Evolutionary conservation across 2,329 filamentous ascomycete genomes (phyloP).

Genomic region (Phyllosticta ampelicida): DNA sequence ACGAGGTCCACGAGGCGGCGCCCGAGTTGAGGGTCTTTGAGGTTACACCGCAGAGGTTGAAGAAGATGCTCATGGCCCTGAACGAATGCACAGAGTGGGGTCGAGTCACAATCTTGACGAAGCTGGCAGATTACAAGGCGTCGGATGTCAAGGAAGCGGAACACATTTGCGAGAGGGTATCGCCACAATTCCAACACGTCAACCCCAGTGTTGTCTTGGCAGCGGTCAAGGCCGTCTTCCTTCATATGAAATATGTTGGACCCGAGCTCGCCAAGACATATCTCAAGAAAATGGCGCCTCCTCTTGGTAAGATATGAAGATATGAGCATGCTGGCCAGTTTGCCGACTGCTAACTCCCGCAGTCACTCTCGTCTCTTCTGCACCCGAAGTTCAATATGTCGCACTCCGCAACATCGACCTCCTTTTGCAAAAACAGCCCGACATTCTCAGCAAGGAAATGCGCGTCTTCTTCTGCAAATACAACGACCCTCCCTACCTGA

Average conservation of each 20-base stretch:
- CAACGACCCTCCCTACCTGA: conserved; percentile 95
- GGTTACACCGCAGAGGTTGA: conserved; percentile 71
- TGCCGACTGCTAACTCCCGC: conserved; percentile 17
- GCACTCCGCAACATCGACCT: conserved; percentile 93
- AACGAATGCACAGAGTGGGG: conserved; percentile 99
- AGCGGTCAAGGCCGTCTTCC: conserved; percentile 95
- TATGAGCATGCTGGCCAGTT: neutral
- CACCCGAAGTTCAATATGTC: conserved; percentile 95
- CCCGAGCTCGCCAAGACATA: conserved; percentile 73
- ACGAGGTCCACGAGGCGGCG: conserved; percentile 81
- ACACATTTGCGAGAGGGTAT: conserved; percentile 93
- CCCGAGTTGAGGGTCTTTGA: conserved; percentile 82
- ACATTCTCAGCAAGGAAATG: conserved; percentile 94
- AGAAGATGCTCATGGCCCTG: conserved; percentile 91
- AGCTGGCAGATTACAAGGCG: conserved; percentile 77
- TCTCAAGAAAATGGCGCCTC: conserved; percentile 97
- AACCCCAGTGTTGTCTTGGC: conserved; percentile 94
- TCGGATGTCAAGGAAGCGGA: conserved; percentile 90
- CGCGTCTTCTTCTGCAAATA: conserved; percentile 99
- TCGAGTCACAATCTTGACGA: conserved; percentile 82
- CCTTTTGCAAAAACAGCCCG: conserved; percentile 86
- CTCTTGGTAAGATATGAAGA: conserved; percentile 55
- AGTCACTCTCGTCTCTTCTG: conserved; percentile 93
- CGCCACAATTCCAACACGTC: conserved; percentile 95
- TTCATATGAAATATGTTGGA: conserved; percentile 82